phyloP scores from a whole-genome alignment of 2,329 filamentous ascomycete species.

The Coleophoma crateriformis region DNA sequence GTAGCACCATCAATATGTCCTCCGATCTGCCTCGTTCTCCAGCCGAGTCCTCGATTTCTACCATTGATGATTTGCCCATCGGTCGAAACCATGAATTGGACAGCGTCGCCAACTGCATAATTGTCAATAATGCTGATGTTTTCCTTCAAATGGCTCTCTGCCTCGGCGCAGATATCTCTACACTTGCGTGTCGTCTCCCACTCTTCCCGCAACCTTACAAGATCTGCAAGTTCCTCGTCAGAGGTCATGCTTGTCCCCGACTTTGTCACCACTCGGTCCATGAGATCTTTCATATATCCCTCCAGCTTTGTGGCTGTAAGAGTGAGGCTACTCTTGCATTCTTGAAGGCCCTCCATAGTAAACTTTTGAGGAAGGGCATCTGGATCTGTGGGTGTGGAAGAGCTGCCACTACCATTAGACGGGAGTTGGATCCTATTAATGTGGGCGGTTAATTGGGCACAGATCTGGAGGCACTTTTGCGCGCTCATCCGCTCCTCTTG shows the following conservation, averaged over 20 bases:
- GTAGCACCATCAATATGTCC: constrained; percentile 24
- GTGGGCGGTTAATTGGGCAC: constrained; percentile 25
- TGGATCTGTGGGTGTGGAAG: neutral
- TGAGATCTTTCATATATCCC: constrained; percentile 24
- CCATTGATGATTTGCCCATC: constrained; percentile 27
- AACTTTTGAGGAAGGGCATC: constrained; percentile 21
- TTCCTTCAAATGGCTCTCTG: constrained; percentile 22
- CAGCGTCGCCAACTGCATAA: constrained; percentile 27
- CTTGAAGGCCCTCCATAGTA: constrained; percentile 26
- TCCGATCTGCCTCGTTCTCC: constrained; percentile 28
- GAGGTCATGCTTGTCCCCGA: constrained; percentile 22
- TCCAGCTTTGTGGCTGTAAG: constrained; percentile 24
- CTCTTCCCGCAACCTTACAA: constrained; percentile 28
- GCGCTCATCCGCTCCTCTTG: constrained; percentile 29
- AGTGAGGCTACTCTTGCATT: constrained; percentile 28
- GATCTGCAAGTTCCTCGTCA: constrained; percentile 24
- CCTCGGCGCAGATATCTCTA: constrained; percentile 28
- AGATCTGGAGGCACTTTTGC: constrained; percentile 29
- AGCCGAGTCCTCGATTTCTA: constrained; percentile 26
- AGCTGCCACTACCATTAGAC: constrained; percentile 3
- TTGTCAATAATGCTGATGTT: constrained; percentile 29
- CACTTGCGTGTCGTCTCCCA: constrained; percentile 28
- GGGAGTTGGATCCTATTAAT: constrained; percentile 22
- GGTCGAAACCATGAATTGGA: constrained; percentile 32
- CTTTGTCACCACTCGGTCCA: constrained; percentile 26